Base-by-base conservation (phyloP, 495 filamentous ascomycete species). In the Penicillium fimorum region DNA sequence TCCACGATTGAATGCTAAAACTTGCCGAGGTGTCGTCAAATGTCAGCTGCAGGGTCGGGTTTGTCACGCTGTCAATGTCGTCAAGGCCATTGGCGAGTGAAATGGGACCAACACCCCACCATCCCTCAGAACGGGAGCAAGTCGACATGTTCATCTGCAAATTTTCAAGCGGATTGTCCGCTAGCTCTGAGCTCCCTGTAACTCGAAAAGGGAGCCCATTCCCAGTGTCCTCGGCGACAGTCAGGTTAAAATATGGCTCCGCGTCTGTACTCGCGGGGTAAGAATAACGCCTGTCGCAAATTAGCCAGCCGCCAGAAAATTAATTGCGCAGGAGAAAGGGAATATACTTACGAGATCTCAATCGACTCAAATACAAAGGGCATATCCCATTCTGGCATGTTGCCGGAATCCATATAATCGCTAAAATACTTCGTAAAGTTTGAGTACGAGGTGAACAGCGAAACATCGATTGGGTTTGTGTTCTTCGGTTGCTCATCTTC, bases 391-490 rank as follows among this genome's bases (percentile, higher is more conserved):
- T 42, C n/a, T 42, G 38, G 38, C 38, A 42, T 18, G n/a, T 20
- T 42, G 18, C n/a, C 13, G n/a, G 38, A 42, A 42, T 42, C 38
- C n/a, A 42, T 42, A 42, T 42, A 42, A 42, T 42, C 38, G n/a
- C 3, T 42, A 4, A 42, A 42, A 9, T 42, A 42, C 18, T 18
- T n/a, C 38, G 38, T 42, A n/a, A 42, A 42, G 38, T 42, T 42
- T 9, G 38, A 42, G n/a, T 42, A 42, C 18, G 38, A 42, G 15
- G 38, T 42, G 38, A 17, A 42, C 38, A 42, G 38, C 38, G 38
- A 42, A 42, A 42, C 38, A 42, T 42, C 38, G n/a, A 42, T 42
- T 42, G 38, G 38, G n/a, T 42, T 42, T 20, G n/a, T 42, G 38
- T 42, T 42, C 18, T 42, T 42, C 38, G 38, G n/a, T 20, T n/a